Evolutionary conservation across 1,139 yeast species (phyloP).

Genomic region (Geotrichum fermentans): DNA sequence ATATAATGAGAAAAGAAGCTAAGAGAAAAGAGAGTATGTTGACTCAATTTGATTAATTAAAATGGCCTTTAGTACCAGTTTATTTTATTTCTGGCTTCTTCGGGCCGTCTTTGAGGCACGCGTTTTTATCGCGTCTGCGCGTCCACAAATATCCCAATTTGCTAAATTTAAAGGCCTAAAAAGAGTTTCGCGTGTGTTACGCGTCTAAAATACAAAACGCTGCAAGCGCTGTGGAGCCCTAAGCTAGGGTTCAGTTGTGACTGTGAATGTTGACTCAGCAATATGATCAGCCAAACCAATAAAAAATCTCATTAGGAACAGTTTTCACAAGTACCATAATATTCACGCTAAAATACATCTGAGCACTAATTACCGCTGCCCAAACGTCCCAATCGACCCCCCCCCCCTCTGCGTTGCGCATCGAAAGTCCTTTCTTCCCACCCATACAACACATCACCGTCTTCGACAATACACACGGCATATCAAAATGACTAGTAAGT

Average conservation of each 20-base stretch:
- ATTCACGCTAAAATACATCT: not conserved
- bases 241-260: slow-evolving; percentile 14
- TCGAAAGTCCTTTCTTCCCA: slow-evolving; percentile 6
- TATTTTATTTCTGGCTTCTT: not conserved
- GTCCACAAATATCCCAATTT: no score
- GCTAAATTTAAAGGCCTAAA: no score
- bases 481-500: slow-evolving; percentile 23
- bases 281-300: no score
- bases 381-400: not conserved
- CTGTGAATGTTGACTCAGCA: not conserved
- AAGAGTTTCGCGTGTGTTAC: no score
- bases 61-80: not conserved
- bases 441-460: slow-evolving; percentile 7
- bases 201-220: no score
- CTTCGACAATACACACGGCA: slow-evolving; percentile 18
- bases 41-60: not conserved
- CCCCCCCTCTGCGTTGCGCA: not conserved
- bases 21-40: not conserved
- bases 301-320: no score
- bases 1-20: not conserved
- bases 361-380: not conserved
- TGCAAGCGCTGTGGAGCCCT: slow-evolving; percentile 6
- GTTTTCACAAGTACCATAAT: not conserved
- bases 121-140: not conserved
- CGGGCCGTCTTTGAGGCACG: not conserved